phyloP scores from a whole-genome alignment of 2,329 filamentous ascomycete genomes.

The Colletotrichum magnum region DNA sequence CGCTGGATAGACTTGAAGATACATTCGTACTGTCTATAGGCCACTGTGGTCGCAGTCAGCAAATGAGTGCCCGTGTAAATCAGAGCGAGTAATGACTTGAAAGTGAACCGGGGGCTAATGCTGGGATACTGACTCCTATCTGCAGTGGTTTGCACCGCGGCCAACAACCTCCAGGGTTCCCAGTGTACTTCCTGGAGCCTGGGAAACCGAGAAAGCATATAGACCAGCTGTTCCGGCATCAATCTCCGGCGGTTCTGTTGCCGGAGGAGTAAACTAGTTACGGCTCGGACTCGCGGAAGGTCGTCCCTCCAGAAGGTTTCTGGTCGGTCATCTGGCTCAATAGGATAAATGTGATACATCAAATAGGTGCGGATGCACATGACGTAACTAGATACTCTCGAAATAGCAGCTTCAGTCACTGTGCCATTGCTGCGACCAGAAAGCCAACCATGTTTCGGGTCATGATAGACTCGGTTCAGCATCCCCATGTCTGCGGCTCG shows the following conservation, averaged over 20 bases:
- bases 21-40: constrained; percentile 6
- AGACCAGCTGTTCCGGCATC: constrained; percentile 46
- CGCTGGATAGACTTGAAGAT: constrained; percentile 25
- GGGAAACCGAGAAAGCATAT: constrained; percentile 49
- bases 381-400: constrained; percentile 43
- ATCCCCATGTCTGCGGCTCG: background rate
- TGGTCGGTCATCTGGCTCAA: constrained; percentile 9
- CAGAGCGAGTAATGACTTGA: background rate
- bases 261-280: constrained; percentile 49
- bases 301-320: constrained; percentile 46
- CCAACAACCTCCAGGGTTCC: constrained; percentile 50
- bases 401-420: constrained; percentile 38
- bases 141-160: constrained; percentile 27
- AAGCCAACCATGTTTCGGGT: constrained; percentile 45
- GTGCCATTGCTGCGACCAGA: constrained; percentile 39
- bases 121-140: constrained; percentile 42
- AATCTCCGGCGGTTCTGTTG: constrained; percentile 51
- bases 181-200: constrained; percentile 50
- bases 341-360: constrained; percentile 3
- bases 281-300: constrained; percentile 46
- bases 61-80: background rate
- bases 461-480: constrained; percentile 14
- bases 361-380: constrained; percentile 43
- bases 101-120: background rate
- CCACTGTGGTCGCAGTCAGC: background rate